Evolutionary conservation across 2,329 filamentous ascomycete species (phyloP).

Genomic region (Colletotrichum sublineola): DNA sequence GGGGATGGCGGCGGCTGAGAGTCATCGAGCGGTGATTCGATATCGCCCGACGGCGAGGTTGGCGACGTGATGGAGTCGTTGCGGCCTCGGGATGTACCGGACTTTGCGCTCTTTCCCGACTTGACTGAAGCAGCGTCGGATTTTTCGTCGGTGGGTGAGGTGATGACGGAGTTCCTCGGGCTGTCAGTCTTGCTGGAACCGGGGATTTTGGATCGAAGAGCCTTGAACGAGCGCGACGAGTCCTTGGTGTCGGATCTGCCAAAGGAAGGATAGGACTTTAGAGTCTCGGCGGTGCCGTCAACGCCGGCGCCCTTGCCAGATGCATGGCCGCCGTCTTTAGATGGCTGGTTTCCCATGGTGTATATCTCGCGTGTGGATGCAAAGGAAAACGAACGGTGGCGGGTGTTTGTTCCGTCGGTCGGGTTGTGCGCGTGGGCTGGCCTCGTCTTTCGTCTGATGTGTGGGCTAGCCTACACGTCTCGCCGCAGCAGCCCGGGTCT

Average conservation of each 20-base stretch:
- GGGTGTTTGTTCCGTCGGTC: conserved; percentile 30
- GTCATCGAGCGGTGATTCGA: conserved; percentile 63
- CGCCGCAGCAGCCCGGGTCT: conserved; percentile 41
- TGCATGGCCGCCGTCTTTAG: conserved; percentile 67
- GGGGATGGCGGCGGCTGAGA: conserved; percentile 84
- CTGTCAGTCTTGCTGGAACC: conserved; percentile 81
- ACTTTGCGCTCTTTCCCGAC: conserved; percentile 74
- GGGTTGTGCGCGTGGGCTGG: conserved; percentile 32
- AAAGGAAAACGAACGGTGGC: conserved; percentile 19
- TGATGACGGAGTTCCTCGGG: conserved; percentile 79
- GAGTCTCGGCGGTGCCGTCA: conserved; percentile 62
- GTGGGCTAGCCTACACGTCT: conserved; percentile 44
- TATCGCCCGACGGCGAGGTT: conserved; percentile 53
- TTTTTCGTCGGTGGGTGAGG: conserved; percentile 78
- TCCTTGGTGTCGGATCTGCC: conserved; percentile 94
- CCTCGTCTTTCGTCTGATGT: conserved; percentile 45
- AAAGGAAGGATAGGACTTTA: conserved; percentile 93
- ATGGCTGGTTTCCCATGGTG: conserved; percentile 82
- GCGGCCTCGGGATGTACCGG: conserved; percentile 62
- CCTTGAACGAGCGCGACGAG: conserved; percentile 87
- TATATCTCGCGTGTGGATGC: conserved; percentile 42
- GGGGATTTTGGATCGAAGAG: conserved; percentile 90
- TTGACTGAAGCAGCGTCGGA: conserved; percentile 81
- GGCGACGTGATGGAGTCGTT: conserved; percentile 59
- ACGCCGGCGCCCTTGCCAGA: conserved; percentile 63